phyloP scores from a whole-genome alignment of 805 yeast genomes.

The Starmerella tilneyi region DNA sequence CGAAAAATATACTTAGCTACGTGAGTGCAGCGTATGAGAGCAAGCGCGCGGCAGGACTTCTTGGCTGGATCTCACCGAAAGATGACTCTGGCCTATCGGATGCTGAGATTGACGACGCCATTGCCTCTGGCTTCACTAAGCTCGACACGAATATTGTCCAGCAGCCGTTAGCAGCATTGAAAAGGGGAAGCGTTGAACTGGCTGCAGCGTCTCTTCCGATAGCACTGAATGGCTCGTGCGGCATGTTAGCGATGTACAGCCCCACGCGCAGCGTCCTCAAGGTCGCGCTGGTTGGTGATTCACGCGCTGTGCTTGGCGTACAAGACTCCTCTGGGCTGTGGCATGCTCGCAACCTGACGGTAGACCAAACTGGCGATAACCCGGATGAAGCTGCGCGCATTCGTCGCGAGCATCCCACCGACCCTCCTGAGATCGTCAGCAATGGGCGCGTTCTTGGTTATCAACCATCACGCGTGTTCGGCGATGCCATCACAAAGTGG shows the following conservation, averaged over 20 bases:
- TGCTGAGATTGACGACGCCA: constrained; percentile 64
- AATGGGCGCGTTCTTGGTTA: constrained; percentile 87
- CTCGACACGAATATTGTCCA: constrained; percentile 78
- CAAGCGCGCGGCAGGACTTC: constrained; percentile 30
- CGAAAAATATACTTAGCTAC: constrained; percentile 61
- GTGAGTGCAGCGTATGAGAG: constrained; percentile 51
- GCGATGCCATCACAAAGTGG: constrained; percentile 88
- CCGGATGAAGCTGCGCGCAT: constrained; percentile 74
- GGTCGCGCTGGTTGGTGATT: constrained; percentile 94
- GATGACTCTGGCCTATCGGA: constrained; percentile 48
- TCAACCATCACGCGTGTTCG: constrained; percentile 93
- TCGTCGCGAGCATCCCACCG: constrained; percentile 79
- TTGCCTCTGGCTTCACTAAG: constrained; percentile 64
- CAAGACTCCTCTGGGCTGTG: constrained; percentile 50
- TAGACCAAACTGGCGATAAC: constrained; percentile 90
- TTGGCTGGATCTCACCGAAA: neutral
- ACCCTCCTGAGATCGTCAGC: constrained; percentile 37
- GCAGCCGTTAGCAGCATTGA: constrained; percentile 56
- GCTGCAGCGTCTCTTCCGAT: constrained; percentile 76
- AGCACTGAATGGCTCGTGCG: constrained; percentile 62
- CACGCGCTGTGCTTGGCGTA: constrained; percentile 79
- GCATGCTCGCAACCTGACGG: constrained; percentile 76
- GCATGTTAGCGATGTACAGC: constrained; percentile 73
- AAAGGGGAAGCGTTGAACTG: constrained; percentile 50
- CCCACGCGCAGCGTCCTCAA: constrained; percentile 56